A percentile compares a stretch with the other conserved stretches of the same genome.
Evolutionary conservation across 331 rosid species (phyloP).

Genomic region (Dryas integrifolia): DNA sequence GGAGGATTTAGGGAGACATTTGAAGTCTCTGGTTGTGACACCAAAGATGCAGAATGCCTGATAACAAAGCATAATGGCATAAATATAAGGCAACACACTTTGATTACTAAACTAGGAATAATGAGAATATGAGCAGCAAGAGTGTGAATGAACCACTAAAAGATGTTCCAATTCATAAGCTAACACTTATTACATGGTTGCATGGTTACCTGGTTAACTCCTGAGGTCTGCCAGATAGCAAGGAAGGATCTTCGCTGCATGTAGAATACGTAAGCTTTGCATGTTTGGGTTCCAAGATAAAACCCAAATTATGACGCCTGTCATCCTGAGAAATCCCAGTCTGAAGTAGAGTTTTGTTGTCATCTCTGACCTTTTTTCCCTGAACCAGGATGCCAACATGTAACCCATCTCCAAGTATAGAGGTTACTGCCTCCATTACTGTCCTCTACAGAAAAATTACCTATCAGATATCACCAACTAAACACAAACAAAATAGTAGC

Average conservation of each 20-base stretch:
- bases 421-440: constrained; percentile 75
- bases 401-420: constrained; percentile 74
- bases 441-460: constrained; percentile 44
- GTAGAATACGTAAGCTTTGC: constrained; percentile 34
- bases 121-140: not conserved
- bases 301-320: constrained; percentile 61
- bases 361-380: constrained; percentile 84
- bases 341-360: constrained; percentile 70
- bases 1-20: constrained; percentile 40
- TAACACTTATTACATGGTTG: constrained; percentile 5
- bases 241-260: constrained; percentile 40
- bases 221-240: constrained; percentile 30
- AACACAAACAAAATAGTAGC: constrained; percentile 4
- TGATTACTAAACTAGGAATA: not conserved
- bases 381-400: constrained; percentile 73
- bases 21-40: constrained; percentile 43
- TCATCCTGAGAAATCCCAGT: constrained; percentile 78
- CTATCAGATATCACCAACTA: constrained; percentile 4
- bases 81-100: constrained; percentile 15
- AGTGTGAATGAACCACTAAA: not conserved
- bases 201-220: constrained; percentile 48
- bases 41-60: constrained; percentile 53
- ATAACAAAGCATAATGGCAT: not conserved
- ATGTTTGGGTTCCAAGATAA: constrained; percentile 75
- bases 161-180: constrained; percentile 10